These are phyloP conservation scores for Cryptosporidium parvum DNA, from an alignment of 169 alveolate genomes.

Conservation along the genomic window DNA sequence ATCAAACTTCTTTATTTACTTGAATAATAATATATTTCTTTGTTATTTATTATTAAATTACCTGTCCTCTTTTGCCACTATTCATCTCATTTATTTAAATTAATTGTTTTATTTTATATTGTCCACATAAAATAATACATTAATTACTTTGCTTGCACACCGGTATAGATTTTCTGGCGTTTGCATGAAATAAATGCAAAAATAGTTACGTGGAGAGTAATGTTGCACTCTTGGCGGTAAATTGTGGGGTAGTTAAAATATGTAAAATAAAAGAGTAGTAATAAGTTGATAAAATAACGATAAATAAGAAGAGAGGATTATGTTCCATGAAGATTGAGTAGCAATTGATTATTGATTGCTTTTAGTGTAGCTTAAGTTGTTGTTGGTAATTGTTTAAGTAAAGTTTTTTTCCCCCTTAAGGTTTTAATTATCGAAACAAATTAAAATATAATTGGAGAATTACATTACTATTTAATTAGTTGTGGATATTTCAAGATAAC, in stretches of 20 bases:
- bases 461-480: too few relatives aligned
- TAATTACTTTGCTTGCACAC: neutral
- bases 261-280: neutral
- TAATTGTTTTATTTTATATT: neutral
- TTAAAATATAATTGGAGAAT: too few relatives aligned
- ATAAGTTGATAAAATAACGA: neutral
- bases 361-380: neutral
- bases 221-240: slow-evolving; percentile 18
- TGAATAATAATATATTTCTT: neutral
- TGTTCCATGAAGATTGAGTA: neutral
- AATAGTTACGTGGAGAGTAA: slow-evolving; percentile 3
- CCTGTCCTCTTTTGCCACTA: neutral
- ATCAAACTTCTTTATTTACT: neutral
- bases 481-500: too few relatives aligned
- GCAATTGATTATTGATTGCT: neutral
- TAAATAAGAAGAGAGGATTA: neutral
- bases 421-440: neutral
- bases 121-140: neutral
- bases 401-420: too few relatives aligned
- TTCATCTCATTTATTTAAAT: neutral
- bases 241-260: slow-evolving; percentile 3
- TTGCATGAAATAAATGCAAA: slow-evolving; percentile 24
- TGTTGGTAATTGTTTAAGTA: neutral
- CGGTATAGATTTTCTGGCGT: neutral
- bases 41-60: neutral